These are phyloP conservation scores for Breynia disticha DNA, from an alignment of 441 rosid species.

Conservation along the genomic window DNA sequence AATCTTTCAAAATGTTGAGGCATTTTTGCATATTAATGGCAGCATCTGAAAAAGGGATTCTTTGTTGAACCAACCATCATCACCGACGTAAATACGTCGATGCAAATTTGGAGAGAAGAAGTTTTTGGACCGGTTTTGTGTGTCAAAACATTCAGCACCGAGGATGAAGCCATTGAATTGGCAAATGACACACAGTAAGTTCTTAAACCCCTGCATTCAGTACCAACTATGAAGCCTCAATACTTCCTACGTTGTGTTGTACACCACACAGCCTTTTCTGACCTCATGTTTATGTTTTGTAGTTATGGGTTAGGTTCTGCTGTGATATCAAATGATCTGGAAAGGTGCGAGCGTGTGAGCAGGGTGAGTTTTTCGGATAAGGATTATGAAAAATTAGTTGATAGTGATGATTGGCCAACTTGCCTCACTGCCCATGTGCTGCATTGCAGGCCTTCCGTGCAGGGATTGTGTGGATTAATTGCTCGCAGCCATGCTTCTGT, in stretches of 20 bases:
- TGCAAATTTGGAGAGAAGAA: slow-evolving; percentile 99
- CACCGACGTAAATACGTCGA: slow-evolving; percentile 60
- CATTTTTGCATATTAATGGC: slow-evolving; percentile 19
- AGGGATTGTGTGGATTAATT: slow-evolving; percentile 88
- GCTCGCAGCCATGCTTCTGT: slow-evolving; percentile 95
- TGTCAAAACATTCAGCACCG: slow-evolving; percentile 72
- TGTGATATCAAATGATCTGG: slow-evolving; percentile 75
- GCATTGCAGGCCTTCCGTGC: slow-evolving; percentile 70
- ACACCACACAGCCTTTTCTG: slow-evolving; percentile 11
- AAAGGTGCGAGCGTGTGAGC: slow-evolving; percentile 87
- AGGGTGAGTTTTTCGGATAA: slow-evolving; percentile 39
- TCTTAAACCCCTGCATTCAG: background rate
- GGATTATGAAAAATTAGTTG: background rate
- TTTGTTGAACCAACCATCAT: slow-evolving; percentile 76
- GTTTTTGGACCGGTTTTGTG: slow-evolving; percentile 95
- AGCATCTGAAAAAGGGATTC: slow-evolving; percentile 85
- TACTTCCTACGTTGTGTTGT: background rate
- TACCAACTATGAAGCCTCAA: too few relatives aligned
- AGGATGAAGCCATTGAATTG: slow-evolving; percentile 90
- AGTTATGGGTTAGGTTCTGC: slow-evolving; percentile 87
- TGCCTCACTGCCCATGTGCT: too few relatives aligned
- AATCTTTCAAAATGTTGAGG: slow-evolving; percentile 9
- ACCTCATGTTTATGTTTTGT: slow-evolving; percentile 15
- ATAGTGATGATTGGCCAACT: too few relatives aligned
- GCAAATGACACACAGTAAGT: slow-evolving; percentile 92